Conservation (phyloP, 2,329 filamentous ascomycete species). For the Fusarium sp. region DNA sequence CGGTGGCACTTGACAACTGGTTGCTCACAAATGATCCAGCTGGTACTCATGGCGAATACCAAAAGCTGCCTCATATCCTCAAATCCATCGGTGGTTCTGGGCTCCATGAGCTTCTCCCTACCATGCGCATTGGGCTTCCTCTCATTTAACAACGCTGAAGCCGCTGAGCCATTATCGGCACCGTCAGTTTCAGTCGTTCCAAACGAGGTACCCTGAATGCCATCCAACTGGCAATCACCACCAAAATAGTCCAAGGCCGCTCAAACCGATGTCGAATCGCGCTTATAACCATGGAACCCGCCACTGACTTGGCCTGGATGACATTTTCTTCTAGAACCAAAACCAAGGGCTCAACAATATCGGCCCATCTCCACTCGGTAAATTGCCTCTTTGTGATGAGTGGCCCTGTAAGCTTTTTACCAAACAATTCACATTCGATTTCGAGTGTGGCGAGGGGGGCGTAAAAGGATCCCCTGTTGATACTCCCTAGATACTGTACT, state of each 20-base stretch:
- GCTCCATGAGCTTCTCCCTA: background rate
- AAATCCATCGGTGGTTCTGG: background rate
- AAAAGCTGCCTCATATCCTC: background rate
- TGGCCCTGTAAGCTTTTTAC: background rate
- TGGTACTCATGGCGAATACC: background rate
- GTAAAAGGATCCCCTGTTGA: background rate
- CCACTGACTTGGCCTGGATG: conserved; percentile 7
- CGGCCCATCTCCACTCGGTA: conserved; percentile 2
- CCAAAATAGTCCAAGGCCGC: conserved; percentile 1
- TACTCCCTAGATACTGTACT: background rate
- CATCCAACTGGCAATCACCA: background rate
- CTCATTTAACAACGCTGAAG: background rate
- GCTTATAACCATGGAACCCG: background rate
- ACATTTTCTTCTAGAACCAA: background rate
- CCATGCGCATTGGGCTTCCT: background rate
- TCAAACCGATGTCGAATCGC: background rate
- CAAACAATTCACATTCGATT: background rate
- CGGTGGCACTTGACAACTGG: background rate
- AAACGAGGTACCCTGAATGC: background rate
- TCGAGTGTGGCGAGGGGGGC: conserved; percentile 8
- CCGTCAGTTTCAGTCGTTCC: conserved; percentile 7
- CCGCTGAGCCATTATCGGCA: background rate
- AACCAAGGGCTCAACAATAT: background rate
- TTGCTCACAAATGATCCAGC: background rate
- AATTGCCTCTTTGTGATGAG: background rate